phyloP scores from a whole-genome alignment of 1,139 yeast species.

The Saccharomyces uvarum region DNA sequence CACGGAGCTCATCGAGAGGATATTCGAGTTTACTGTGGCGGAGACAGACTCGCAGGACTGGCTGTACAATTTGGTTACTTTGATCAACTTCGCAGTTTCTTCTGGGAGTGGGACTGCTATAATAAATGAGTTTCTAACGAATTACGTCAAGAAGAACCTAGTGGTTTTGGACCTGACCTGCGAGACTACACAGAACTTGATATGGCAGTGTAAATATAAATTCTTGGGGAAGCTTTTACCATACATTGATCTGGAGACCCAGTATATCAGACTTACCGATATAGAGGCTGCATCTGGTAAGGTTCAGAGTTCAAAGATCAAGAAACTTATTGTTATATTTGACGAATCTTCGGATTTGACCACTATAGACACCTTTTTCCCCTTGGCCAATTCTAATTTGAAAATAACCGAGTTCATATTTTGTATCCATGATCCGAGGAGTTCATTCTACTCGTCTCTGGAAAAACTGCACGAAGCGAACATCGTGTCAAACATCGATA shows the following conservation, averaged over 20 bases:
- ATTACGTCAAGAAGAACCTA: not conserved
- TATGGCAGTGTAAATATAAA: not conserved
- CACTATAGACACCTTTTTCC: not conserved
- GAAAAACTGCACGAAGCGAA: not conserved
- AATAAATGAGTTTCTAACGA: not conserved
- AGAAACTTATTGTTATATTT: not conserved
- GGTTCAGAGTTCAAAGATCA: not conserved
- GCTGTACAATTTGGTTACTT: not conserved
- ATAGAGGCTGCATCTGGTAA: not conserved
- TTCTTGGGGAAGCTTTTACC: not conserved
- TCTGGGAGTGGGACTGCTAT: not conserved
- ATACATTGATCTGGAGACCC: not conserved
- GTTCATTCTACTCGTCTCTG: not conserved
- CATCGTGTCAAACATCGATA: not conserved
- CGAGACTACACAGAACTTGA: not conserved
- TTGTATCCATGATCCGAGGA: not conserved
- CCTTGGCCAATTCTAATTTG: not conserved
- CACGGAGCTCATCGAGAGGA: not conserved
- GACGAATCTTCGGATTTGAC: not conserved
- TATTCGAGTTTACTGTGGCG: not conserved
- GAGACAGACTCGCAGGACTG: not conserved
- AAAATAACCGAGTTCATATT: not conserved
- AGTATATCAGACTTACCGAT: not conserved
- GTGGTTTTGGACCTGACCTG: not conserved
- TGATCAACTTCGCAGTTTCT: not conserved